These are phyloP conservation scores for Colletotrichum sp. DNA, from an alignment of 2,329 filamentous ascomycete genomes.

Conservation along the genomic window DNA sequence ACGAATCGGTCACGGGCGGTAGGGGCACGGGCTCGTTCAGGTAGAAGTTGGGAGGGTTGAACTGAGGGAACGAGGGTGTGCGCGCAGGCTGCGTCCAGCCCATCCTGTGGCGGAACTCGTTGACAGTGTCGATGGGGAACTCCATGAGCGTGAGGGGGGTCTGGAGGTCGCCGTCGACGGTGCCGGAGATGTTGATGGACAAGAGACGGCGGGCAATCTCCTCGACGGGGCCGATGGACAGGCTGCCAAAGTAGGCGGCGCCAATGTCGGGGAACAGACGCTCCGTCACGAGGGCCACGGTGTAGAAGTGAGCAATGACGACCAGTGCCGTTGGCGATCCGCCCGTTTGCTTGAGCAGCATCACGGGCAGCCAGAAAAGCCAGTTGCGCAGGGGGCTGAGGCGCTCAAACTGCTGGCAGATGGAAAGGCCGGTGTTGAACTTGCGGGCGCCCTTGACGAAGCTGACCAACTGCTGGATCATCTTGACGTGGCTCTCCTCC, in stretches of 20 bases:
- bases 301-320: slow-evolving; percentile 91
- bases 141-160: slow-evolving; percentile 73
- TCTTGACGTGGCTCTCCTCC: slow-evolving; percentile 64
- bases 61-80: slow-evolving; percentile 66
- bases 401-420: slow-evolving; percentile 87
- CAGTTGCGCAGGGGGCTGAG: slow-evolving; percentile 88
- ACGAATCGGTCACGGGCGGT: slow-evolving; percentile 45
- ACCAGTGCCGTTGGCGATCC: slow-evolving; percentile 80
- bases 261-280: slow-evolving; percentile 92
- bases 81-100: slow-evolving; percentile 67
- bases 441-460: slow-evolving; percentile 77
- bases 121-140: slow-evolving; percentile 72
- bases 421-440: slow-evolving; percentile 71
- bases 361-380: slow-evolving; percentile 95
- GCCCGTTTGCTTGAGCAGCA: slow-evolving; percentile 78
- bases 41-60: slow-evolving; percentile 61
- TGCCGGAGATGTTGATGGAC: slow-evolving; percentile 67
- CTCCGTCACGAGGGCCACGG: slow-evolving; percentile 84
- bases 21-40: slow-evolving; percentile 50
- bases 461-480: slow-evolving; percentile 71
- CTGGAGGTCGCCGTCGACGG: slow-evolving; percentile 61
- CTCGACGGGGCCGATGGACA: slow-evolving; percentile 82
- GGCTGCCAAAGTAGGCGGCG: slow-evolving; percentile 82
- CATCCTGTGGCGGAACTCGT: slow-evolving; percentile 72
- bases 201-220: slow-evolving; percentile 81